Conservation (phyloP, 1,284 basidiomycete genomes). For the Apiotrichum siamense region DNA sequence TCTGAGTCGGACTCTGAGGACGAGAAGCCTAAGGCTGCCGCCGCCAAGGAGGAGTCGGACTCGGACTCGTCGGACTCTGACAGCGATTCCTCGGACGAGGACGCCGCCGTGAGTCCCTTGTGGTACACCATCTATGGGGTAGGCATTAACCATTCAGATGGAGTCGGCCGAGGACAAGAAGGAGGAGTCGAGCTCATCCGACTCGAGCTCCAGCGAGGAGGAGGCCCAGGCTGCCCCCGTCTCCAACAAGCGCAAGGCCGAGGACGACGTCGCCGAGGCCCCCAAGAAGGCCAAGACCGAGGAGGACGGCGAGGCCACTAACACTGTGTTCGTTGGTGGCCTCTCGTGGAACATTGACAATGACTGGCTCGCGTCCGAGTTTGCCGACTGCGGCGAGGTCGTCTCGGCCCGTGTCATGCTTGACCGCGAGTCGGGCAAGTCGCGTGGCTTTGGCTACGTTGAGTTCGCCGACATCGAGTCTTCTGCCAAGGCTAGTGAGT, state of each 20-base stretch:
- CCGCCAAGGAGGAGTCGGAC: constrained; percentile 24
- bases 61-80: constrained; percentile 22
- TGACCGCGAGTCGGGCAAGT: constrained; percentile 80
- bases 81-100: too few species aligned
- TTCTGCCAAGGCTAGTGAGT: constrained; percentile 69
- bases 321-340: constrained; percentile 83
- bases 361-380: constrained; percentile 89
- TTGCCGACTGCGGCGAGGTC: constrained; percentile 81
- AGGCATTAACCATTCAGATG: too few species aligned
- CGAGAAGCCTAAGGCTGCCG: constrained; percentile 18
- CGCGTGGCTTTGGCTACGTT: constrained; percentile 92
- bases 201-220: constrained; percentile 29
- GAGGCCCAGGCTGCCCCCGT: constrained; percentile 32
- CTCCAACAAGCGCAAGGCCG: constrained; percentile 45
- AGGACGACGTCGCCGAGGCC: constrained; percentile 53
- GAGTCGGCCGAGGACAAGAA: too few species aligned
- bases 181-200: too few species aligned
- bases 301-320: constrained; percentile 68
- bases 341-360: constrained; percentile 98
- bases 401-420: constrained; percentile 80
- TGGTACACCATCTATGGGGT: too few species aligned
- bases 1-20: constrained; percentile 29
- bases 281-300: constrained; percentile 80
- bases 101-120: too few species aligned
- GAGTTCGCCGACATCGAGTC: constrained; percentile 66